These are phyloP conservation scores for Penicillium corylophilum DNA, from an alignment of 2,329 filamentous ascomycete genomes.

Conservation along the genomic window DNA sequence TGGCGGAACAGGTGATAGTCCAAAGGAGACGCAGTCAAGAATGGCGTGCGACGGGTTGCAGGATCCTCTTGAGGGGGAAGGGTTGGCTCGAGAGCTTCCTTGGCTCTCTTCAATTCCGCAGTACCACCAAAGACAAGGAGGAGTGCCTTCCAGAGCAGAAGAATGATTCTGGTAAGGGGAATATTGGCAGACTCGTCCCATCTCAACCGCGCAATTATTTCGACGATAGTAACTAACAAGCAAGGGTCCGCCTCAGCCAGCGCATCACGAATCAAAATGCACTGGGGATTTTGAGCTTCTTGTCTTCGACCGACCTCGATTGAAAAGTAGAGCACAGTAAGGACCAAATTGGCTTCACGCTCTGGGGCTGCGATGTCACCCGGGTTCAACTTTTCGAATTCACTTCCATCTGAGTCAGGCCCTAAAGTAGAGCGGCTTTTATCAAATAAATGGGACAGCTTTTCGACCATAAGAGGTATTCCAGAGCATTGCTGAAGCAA, in stretches of 20 bases:
- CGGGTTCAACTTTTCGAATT: slow-evolving; percentile 33
- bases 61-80: slow-evolving; percentile 49
- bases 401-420: slow-evolving; percentile 25
- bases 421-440: slow-evolving; percentile 31
- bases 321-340: slow-evolving; percentile 45
- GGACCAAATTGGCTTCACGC: slow-evolving; percentile 42
- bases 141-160: slow-evolving; percentile 90
- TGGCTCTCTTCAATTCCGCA: slow-evolving; percentile 69
- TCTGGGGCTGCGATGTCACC: slow-evolving; percentile 38
- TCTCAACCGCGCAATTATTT: slow-evolving; percentile 65
- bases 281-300: slow-evolving; percentile 26
- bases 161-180: slow-evolving; percentile 67
- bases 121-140: slow-evolving; percentile 82
- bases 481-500: slow-evolving; percentile 39
- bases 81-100: slow-evolving; percentile 61
- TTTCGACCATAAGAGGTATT: slow-evolving; percentile 36
- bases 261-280: slow-evolving; percentile 29
- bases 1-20: slow-evolving; percentile 97
- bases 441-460: slow-evolving; percentile 41
- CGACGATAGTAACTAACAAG: slow-evolving; percentile 70
- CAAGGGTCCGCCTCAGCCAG: slow-evolving; percentile 62
- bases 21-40: slow-evolving; percentile 87
- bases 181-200: slow-evolving; percentile 62
- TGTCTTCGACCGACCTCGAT: slow-evolving; percentile 43
- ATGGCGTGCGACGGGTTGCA: slow-evolving; percentile 63